Evolutionary conservation across 2,329 filamentous ascomycete genomes (phyloP).

Genomic region (Colletotrichum incanum): DNA sequence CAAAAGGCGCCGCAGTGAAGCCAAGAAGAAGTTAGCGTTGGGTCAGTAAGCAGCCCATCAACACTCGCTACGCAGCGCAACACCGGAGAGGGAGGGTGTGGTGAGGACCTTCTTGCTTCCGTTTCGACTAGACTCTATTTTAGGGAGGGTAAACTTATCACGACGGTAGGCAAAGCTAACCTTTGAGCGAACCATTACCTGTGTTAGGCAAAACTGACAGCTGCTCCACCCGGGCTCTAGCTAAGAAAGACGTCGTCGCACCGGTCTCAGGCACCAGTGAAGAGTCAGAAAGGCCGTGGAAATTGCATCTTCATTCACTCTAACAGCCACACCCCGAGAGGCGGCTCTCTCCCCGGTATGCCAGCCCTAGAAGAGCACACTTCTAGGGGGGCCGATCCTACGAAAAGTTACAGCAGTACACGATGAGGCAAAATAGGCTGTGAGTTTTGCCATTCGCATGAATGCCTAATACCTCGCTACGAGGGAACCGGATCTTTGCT

Average conservation of each 20-base stretch:
- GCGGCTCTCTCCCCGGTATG: conserved; percentile 1
- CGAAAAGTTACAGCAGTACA: neutral
- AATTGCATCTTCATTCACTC: conserved; percentile 14
- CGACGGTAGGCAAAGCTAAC: conserved; percentile 28
- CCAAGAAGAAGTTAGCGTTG: conserved; percentile 7
- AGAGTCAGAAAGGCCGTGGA: conserved; percentile 24
- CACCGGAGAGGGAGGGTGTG: neutral
- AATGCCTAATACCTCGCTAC: conserved; percentile 26
- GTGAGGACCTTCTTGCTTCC: conserved; percentile 24
- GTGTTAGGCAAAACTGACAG: conserved; percentile 34
- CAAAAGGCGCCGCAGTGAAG: conserved; percentile 2
- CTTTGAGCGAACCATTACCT: conserved; percentile 16
- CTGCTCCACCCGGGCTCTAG: conserved; percentile 25
- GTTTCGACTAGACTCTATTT: conserved; percentile 36
- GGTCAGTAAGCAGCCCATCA: conserved; percentile 28
- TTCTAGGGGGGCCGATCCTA: neutral
- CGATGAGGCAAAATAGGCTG: conserved; percentile 7
- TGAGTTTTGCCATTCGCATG: conserved; percentile 33
- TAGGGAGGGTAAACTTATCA: conserved; percentile 7
- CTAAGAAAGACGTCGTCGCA: neutral
- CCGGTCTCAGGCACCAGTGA: conserved; percentile 33
- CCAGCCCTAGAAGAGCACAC: conserved; percentile 1
- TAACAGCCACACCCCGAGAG: conserved; percentile 1
- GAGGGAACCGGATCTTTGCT: conserved; percentile 19
- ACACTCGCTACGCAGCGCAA: neutral